Base-by-base conservation (phyloP, 2,329 filamentous ascomycete species). In the Colletotrichum sp. region DNA sequence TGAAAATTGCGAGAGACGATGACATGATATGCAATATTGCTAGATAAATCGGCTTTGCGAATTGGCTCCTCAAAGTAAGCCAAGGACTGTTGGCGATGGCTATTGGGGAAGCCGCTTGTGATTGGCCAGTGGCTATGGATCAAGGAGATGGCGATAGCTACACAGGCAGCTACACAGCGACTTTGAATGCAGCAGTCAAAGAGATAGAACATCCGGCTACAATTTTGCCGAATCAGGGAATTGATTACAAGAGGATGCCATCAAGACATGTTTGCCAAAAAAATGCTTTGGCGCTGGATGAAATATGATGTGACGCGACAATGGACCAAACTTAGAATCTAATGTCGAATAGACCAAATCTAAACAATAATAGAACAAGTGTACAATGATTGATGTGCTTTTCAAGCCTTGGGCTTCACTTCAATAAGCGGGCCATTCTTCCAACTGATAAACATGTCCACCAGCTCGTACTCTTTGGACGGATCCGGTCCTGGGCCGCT, bases 401-500 rank as follows among this genome's bases (percentile, higher is more conserved):
- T 10, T n/a, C 24, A 49, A 32, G 16, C 21, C n/a, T 57, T 21
- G 8, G 67, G 21, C 24, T 49, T 69, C 36, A 72, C 52, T 15
- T 72, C 70, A 26, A 72, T 21, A 0, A 72, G 70, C 0, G 70
- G 70, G 7, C 70, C 70, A 18, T 36, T 72, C 21, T 72, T 72
- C 70, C 70, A 72, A 8, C 70, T 72, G n/a, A 72, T 72, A 9
- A 72, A 72, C 52, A 32, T 72, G 16, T 72, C 70, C n/a, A 55
- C 21, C 24, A 72, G 34, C 21, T 72, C 70, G 52, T 72, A 72
- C 12, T 72, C 70, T 1, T 62, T 28, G 5, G 70, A 52, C 4
- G 64, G 70, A 68, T 72, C 70, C 8, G 70, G 70, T 6, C 63
- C 70, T 13, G 52, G 6, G 3, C 63, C 70, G 8, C 52, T 52